Evolutionary conservation across 129 eudicot species (phyloP), one percentile per base, ranked within the genome.

Genomic region (Flaveria robusta): DNA sequence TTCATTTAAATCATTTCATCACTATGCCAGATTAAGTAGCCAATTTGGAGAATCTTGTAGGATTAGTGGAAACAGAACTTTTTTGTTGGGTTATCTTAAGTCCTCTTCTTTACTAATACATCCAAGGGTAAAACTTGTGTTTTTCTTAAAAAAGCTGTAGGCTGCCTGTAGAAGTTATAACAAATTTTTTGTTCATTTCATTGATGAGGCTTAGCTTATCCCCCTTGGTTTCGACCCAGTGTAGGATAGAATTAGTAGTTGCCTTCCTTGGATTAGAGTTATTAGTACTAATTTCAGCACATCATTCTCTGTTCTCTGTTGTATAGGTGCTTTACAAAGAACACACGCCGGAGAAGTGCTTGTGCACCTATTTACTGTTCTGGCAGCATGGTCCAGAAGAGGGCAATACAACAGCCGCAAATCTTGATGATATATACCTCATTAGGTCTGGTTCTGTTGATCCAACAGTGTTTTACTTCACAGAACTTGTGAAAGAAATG

Each of bases 341-440:
- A 63, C 97, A 92, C 81, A 37, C 74, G 9, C 74, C 84, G 27
- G 78, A 54, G 62, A 83, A 82, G 78, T 92, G 97, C 46, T 3
- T 58, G 47, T 92, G 97, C 86, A 71, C 81, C 66, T 89, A 84
- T 73, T 50, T 87, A 74, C 76, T 92, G 29, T 77, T 47, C 58
- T 92, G 97, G 97, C 80, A 67, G 66, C 96, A 89, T 75, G 97
- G 96, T 72, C 96, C 90, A 8, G 68, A 46, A 43, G 75, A 68
- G 59, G 96, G 89, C 55, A 75, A 70, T 70, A 34, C 85, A 42
- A 84, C 91, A 13, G 43, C 83, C 20, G 27, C 71, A n/a, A 72
- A 52, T 23, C 77, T 92, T 47, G 84, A 74, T 50, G 75, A 76
- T 71, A 74, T 89, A 60, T 83, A 88, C 76, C 64, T 67, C 70